Evolutionary conservation across 2,329 filamentous ascomycete species (phyloP).

Genomic region (Pestalotiopsis sp.): DNA sequence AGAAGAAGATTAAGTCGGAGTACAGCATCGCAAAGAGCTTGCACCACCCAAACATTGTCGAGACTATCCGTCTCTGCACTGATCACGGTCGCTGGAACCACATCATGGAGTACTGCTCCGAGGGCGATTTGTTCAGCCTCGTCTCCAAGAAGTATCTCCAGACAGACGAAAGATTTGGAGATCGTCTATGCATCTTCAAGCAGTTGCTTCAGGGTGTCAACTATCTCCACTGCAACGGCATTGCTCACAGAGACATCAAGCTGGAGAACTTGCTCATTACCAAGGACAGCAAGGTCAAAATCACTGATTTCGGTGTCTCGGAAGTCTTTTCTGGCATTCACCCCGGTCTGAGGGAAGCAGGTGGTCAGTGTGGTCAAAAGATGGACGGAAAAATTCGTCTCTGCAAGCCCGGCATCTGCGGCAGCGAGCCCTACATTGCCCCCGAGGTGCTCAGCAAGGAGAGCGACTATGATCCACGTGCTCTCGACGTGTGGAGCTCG

Average conservation of each 20-base stretch:
- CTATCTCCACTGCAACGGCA: conserved; percentile 81
- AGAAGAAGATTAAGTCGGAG: conserved; percentile 89
- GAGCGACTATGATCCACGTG: conserved; percentile 69
- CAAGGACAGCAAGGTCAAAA: conserved; percentile 81
- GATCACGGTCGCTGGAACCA: conserved; percentile 81
- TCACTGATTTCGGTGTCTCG: conserved; percentile 89
- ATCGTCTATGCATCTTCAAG: conserved; percentile 86
- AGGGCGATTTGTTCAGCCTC: conserved; percentile 78
- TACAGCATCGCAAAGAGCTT: conserved; percentile 85
- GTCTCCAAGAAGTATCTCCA: conserved; percentile 73
- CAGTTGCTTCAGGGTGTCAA: conserved; percentile 81
- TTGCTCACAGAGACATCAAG: conserved; percentile 91
- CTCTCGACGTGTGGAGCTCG: conserved; percentile 84
- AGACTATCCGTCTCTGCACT: conserved; percentile 76
- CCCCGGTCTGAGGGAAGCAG: conserved; percentile 73
- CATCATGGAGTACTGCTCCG: conserved; percentile 89
- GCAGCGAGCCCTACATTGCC: conserved; percentile 84
- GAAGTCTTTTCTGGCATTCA: conserved; percentile 84
- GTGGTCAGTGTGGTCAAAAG: conserved; percentile 72
- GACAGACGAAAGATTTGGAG: conserved; percentile 63
- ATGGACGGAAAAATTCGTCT: conserved; percentile 69
- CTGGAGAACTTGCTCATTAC: conserved; percentile 83
- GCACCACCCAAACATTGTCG: conserved; percentile 85
- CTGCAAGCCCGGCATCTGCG: conserved; percentile 80
- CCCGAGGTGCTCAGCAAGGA: conserved; percentile 79